Percentiles rank a stretch among this genome's conserved stretches.
These are phyloP conservation scores for Aegilops sharonensis DNA, from an alignment of 176 grass and related monocot genomes.

Conservation along the genomic window DNA sequence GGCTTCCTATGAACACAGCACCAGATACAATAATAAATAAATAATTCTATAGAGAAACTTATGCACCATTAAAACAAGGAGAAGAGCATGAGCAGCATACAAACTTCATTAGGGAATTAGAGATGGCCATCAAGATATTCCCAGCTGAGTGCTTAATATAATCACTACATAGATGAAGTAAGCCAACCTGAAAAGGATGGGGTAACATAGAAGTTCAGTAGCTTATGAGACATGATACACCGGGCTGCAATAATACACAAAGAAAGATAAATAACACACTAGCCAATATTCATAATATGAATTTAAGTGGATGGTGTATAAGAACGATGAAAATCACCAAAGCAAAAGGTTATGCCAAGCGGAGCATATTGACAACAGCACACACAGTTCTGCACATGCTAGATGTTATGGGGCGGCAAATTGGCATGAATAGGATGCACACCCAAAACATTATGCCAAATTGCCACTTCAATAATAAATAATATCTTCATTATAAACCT, in stretches of 20 bases:
- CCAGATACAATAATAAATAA: constrained; percentile 22
- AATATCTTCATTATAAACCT: background rate
- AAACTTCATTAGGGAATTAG: constrained; percentile 51
- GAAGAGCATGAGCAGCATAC: constrained; percentile 51
- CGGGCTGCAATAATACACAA: background rate
- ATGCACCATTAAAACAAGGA: background rate
- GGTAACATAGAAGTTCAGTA: constrained; percentile 4
- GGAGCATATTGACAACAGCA: background rate
- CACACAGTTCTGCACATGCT: background rate
- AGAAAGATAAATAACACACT: background rate
- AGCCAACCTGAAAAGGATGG: constrained; percentile 58
- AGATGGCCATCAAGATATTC: constrained; percentile 59
- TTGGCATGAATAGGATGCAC: background rate
- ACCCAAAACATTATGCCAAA: background rate
- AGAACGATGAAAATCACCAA: constrained; percentile 1
- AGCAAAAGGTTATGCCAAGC: constrained; percentile 1
- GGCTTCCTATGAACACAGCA: constrained; percentile 37
- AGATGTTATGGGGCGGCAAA: background rate
- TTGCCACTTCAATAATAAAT: constrained; percentile 12
- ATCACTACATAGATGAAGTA: constrained; percentile 53
- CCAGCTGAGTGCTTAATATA: constrained; percentile 75
- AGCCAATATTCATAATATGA: background rate
- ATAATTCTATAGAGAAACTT: constrained; percentile 1
- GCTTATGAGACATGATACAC: background rate
- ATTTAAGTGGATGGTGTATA: background rate